A percentile compares a stretch with the other conserved stretches of the same genome.
These are phyloP conservation scores for Nissolia schottii DNA, from an alignment of 306 rosid genomes.

Conservation along the genomic window DNA sequence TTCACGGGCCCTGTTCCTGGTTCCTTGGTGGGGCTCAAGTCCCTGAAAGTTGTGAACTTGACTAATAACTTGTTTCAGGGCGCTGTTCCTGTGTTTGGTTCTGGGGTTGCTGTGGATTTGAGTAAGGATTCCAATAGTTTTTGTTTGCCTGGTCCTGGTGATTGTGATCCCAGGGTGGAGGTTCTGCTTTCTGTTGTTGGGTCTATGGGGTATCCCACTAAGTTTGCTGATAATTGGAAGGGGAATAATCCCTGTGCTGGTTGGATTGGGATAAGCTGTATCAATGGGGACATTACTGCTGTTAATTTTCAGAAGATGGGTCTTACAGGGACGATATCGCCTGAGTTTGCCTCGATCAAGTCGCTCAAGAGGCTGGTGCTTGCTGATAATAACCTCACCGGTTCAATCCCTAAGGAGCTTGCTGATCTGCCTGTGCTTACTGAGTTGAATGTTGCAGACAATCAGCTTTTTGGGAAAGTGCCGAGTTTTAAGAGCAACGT, in stretches of 20 bases:
- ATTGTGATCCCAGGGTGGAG: conserved; percentile 43
- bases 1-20: conserved; percentile 56
- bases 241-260: conserved; percentile 51
- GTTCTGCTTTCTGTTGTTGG: conserved; percentile 40
- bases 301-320: conserved; percentile 63
- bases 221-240: conserved; percentile 53
- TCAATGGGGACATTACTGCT: conserved; percentile 38
- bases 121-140: conserved; percentile 41
- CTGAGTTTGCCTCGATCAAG: conserved; percentile 35
- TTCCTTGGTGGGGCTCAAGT: conserved; percentile 38
- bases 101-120: conserved; percentile 10
- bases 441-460: conserved; percentile 51
- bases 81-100: conserved; percentile 39
- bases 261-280: conserved; percentile 60
- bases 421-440: conserved; percentile 39
- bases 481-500: conserved; percentile 49
- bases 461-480: conserved; percentile 46
- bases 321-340: conserved; percentile 49
- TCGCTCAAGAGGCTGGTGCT: conserved; percentile 46
- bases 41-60: conserved; percentile 46
- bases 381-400: conserved; percentile 55
- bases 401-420: conserved; percentile 46
- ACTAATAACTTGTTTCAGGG: conserved; percentile 63
- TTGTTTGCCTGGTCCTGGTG: conserved; percentile 41
- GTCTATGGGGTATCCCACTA: conserved; percentile 46